Percentiles rank a stretch among this genome's conserved stretches.
Evolutionary conservation across 2,329 filamentous ascomycete species (phyloP).

Genomic region (Teratosphaeria nubilosa): DNA sequence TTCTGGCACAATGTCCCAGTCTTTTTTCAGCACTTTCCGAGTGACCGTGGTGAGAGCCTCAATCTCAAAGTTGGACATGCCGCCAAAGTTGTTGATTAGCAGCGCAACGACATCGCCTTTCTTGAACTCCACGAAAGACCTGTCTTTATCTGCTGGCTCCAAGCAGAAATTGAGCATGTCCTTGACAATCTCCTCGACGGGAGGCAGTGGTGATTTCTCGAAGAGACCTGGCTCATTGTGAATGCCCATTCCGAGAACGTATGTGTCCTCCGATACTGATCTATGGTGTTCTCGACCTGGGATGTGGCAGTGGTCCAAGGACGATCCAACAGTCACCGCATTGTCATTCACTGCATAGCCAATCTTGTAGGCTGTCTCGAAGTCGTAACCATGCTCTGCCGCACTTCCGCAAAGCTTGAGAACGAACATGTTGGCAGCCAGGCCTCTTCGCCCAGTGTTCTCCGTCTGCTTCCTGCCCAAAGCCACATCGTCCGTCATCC

Average conservation of each 20-base stretch:
- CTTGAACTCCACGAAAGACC: slow-evolving; percentile 40
- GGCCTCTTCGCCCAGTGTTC: slow-evolving; percentile 39
- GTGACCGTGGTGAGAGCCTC: slow-evolving; percentile 37
- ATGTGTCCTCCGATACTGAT: slow-evolving; percentile 23
- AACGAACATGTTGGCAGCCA: slow-evolving; percentile 40
- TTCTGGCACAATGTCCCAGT: slow-evolving; percentile 40
- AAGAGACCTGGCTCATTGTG: slow-evolving; percentile 42
- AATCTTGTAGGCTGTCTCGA: slow-evolving; percentile 36
- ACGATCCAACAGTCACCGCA: slow-evolving; percentile 42
- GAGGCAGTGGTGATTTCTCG: slow-evolving; percentile 38
- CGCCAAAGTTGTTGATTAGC: slow-evolving; percentile 42
- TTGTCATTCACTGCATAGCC: slow-evolving; percentile 35
- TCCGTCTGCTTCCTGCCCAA: slow-evolving; percentile 39
- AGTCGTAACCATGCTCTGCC: slow-evolving; percentile 34
- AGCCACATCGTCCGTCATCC: slow-evolving; percentile 40
- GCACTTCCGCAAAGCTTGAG: slow-evolving; percentile 39
- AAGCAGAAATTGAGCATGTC: slow-evolving; percentile 41
- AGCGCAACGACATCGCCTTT: slow-evolving; percentile 35
- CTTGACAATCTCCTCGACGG: slow-evolving; percentile 38
- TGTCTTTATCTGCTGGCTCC: slow-evolving; percentile 37
- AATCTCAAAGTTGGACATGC: slow-evolving; percentile 38
- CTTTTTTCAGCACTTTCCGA: slow-evolving; percentile 30
- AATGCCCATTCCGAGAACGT: slow-evolving; percentile 39
- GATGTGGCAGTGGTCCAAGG: slow-evolving; percentile 44
- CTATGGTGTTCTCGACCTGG: slow-evolving; percentile 40